These are phyloP conservation scores for Solanum appendiculatum DNA, from an alignment of 257 asterid species.

Conservation along the genomic window DNA sequence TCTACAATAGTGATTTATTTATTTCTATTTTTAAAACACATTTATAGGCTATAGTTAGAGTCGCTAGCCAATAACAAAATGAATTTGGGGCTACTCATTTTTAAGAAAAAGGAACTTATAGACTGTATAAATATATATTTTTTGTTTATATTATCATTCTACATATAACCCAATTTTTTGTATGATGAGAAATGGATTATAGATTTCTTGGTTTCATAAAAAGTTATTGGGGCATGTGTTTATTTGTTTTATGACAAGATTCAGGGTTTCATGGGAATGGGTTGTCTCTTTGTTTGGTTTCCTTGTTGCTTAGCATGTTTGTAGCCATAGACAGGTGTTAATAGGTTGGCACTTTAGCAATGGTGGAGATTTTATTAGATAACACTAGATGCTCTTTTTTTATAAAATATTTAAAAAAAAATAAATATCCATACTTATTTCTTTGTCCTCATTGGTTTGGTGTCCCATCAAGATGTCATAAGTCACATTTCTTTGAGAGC, in stretches of 20 bases:
- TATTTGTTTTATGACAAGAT: not conserved
- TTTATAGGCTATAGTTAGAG: not conserved
- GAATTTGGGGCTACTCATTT: no score
- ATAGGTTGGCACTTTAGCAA: conserved; percentile 10
- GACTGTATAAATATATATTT: no score
- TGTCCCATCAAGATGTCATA: not conserved
- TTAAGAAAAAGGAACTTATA: no score
- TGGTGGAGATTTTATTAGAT: not conserved
- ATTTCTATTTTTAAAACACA: not conserved
- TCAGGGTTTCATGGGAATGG: conserved; percentile 18
- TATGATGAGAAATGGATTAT: no score
- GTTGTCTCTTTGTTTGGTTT: conserved; percentile 23
- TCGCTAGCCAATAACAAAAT: not conserved
- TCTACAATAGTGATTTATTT: not conserved
- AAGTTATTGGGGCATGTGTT: not conserved
- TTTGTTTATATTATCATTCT: not conserved
- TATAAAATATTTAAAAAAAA: no score
- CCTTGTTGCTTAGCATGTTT: conserved; percentile 22
- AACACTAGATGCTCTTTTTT: not conserved
- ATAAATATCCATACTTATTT: no score
- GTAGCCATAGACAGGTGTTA: conserved; percentile 25
- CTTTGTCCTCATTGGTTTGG: not conserved
- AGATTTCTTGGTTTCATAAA: conserved; percentile 17
- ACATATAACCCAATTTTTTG: not conserved
- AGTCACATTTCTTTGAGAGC: not conserved